Base-by-base conservation (phyloP, 2,329 filamentous ascomycete genomes). In the Hypoxylon sp. region DNA sequence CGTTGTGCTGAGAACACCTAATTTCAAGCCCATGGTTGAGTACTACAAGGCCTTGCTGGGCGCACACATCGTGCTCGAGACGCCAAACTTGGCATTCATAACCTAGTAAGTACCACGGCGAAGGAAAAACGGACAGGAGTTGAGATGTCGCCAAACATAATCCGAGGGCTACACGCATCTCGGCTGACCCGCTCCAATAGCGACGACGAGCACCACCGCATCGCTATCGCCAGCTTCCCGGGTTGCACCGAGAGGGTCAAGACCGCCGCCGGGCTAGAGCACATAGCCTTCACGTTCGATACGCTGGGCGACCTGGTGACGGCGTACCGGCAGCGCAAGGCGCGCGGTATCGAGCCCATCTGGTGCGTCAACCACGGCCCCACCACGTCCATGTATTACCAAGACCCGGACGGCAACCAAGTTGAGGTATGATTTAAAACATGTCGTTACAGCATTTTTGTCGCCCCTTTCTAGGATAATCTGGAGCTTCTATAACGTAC, bases 281-380 rank as follows among this genome's bases (percentile, higher is more conserved):
- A 83, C 67, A 73, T 82, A 19, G 76, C 80, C 20, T 82, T 82
- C 66, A 73, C 76, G 1, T 81, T 77, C 63, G 49, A 67, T 17
- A 75, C 70, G 0, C 66, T 83, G 4, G 22, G 58, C 0, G 78
- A 79, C 6, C 73, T 82, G 6, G 24, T 75, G 6, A 56, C 68
- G 2, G 71, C 78, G 4, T 83, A 82, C 67, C 62, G 64, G 24
- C 73, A 79, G 62, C 72, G 77, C 17, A 78, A 77, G 62, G 67
- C 67, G 0, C 59, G 68, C 4, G 78, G 76, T 0, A 78, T 82
- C 44, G 13, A 70, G 28, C 82, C 82, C 0, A 28, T 74, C 3
- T 82, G 79, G 79, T 76, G 71, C 59, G 74, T 82, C 30, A 82
- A 84, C 67, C 82, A 85, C 68, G 82, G 82, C 2, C 74, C 76